Base-by-base conservation (phyloP, 1,139 yeast species). In the Debaryomyces coudertii region DNA sequence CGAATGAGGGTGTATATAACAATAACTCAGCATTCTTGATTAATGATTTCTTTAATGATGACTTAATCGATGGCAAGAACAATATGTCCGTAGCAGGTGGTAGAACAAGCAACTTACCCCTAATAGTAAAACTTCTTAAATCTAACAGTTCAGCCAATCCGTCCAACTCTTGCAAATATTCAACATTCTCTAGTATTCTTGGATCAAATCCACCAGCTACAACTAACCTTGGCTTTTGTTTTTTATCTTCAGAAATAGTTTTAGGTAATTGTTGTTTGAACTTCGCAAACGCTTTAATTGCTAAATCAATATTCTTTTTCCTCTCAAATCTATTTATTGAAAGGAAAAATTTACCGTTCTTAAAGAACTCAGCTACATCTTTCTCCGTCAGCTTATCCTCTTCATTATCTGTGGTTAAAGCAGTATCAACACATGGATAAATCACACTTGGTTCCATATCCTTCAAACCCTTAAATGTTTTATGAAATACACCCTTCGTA, bases 171-270 rank as follows among this genome's bases (percentile, higher is more conserved):
- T 71, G 61, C 46, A 90, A 71, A 57, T 89, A 88, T 46, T 79
- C 79, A 31, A 83, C 88, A 64, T 95, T 95, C 63, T 92, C 98
- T 0, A 60, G 50, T 0, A 90, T 87, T 37, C 92, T 68, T 9
- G 77, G 55, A 63, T 95, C 99, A 64, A 85, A 93, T 1, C 99
- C 99, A n/a, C 99, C 99, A 3, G 96, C 86, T 34, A 92, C 66
- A 1, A 89, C 77, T 41, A 92, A 72, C 50, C 81, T 77, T 5
- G 67, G 62, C 58, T 56, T 27, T 53, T 27, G 8, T 5, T 12
- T 27, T n/a, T 38, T 38, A 38, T 27, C 15, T 38, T 38, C 34
- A 4, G 41, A 38, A 18, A 38, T 7, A 18, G 12, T 49, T 53
- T 23, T 48, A 30, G 45, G 25, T 25, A 37, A 24, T 39, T 16